Evolutionary conservation across 495 filamentous ascomycete genomes (phyloP), one percentile per base, ranked within the genome.

Genomic region (Aspergillus wentii): DNA sequence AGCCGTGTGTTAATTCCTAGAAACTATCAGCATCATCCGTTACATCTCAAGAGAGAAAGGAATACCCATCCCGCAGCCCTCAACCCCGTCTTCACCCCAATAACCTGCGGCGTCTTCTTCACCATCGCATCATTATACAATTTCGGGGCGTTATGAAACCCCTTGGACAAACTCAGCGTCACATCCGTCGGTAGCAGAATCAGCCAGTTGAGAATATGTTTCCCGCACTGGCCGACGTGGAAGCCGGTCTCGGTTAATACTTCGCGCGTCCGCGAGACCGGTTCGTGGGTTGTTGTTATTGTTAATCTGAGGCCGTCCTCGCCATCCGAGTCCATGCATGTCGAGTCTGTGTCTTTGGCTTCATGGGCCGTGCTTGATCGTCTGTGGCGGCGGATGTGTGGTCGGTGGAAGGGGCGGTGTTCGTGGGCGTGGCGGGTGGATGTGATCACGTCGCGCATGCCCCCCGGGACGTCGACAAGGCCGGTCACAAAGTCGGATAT

Each of bases 71-170:
- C 74, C 7, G 81, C 82, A 17, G 78, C 68, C 38, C 72, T 78
- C 16, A 88, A 54, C 1, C 86, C 83, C 44, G 76, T 84, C 39
- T 74, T 62, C 15, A 89, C 57, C 38, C 77, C 78, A 0, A 80
- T 85, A 0, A 95, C 82, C 40, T 82, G 86, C 30, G 85, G 79
- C 0, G 68, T 63, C 10, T 76, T 73, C 10, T 78, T 72, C 3
- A 94, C 80, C 30, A 74, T 88, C 5, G 80, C 73, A 45, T 88
- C 86, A 28, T 86, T 79, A 41, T 91, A 92, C 1, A 94, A 57
- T 38, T 76, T 83, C 0, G 88, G 86, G 1, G 78, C 79, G 51
- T 94, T 94, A 56, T 94, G 85, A 46, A 94, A 94, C 7, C 88
- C 88, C 57, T 82, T 85, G 0, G 88, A 79, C 3, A 94, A 52